Conservation (phyloP, 257 asterid species). For the Gynochthodes officinalis region DNA sequence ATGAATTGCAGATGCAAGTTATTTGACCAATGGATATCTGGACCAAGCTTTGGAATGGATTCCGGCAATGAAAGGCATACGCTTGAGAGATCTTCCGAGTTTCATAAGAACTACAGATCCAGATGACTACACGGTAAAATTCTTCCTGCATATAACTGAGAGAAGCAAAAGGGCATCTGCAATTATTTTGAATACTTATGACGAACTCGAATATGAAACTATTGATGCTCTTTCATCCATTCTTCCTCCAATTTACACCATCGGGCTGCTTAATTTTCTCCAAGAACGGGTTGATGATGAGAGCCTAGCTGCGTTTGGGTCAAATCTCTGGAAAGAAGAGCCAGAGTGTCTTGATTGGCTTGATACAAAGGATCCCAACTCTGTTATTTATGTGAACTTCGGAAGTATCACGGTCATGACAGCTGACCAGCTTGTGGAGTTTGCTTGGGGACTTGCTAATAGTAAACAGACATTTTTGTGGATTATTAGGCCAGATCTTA, state of each 20-base stretch:
- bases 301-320: neutral
- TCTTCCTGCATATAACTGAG: neutral
- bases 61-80: neutral
- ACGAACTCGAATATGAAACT: neutral
- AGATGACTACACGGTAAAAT: neutral
- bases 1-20: neutral
- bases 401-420: neutral
- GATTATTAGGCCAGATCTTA: neutral
- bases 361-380: neutral
- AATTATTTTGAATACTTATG: neutral
- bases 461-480: neutral
- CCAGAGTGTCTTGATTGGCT: neutral
- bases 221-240: neutral
- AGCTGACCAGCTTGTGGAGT: neutral
- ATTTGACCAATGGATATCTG: neutral
- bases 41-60: neutral
- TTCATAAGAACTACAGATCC: neutral
- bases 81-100: neutral
- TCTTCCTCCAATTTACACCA: neutral
- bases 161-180: neutral
- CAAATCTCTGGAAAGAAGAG: neutral
- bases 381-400: neutral
- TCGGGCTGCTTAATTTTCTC: neutral
- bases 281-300: neutral
- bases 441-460: neutral